Evolutionary conservation across 2,329 filamentous ascomycete species (phyloP), one percentile per base, ranked within the genome.

Genomic region (Laburnicola sp.): DNA sequence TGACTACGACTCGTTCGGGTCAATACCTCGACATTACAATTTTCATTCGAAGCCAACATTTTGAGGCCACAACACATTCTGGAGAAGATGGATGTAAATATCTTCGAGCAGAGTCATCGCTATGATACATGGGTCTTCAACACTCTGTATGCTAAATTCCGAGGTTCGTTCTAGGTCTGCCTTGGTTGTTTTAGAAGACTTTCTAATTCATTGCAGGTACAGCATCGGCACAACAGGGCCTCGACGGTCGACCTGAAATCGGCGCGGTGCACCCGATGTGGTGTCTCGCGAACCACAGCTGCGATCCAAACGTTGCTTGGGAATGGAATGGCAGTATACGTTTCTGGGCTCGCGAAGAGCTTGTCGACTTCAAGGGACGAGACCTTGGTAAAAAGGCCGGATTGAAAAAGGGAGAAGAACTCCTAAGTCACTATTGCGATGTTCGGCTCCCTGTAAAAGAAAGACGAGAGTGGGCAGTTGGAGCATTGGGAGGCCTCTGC

Each of bases 221-320:
- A 0, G 94, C 94, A 0, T 96, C 91, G 2, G 93, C 92, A 3
- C 83, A 89, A 34, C 86, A 78, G 42, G 70, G 76, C 3, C 81
- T 81, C 0, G 89, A 93, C 56, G 89, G 91, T 2, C 84, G 89
- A 7, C 93, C 94, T 0, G 94, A 97, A 64, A 88, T 96, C 3
- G 91, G 90, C 26, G 93, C 93, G 26, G 92, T 97, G 26, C 92
- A 97, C 74, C 91, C 93, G 2, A 85, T 96, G 62, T 99, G 94
- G 91, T 97, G 92, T 74, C 80, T 97, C 27, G 92, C 93, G 26
- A 99, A 99, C 66, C 94, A 99, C 71, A 91, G 91, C 70, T 99
- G 94, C 74, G 86, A 96, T 68, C 94, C 94, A 6, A 97, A 96
- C 71, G 91, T 97, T 34, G 83, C 83, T 3, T 99, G 94, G 94